Evolutionary conservation across 1,284 basidiomycete genomes (phyloP), one percentile per base, ranked within the genome.

Genomic region (Tilletia setariae): DNA sequence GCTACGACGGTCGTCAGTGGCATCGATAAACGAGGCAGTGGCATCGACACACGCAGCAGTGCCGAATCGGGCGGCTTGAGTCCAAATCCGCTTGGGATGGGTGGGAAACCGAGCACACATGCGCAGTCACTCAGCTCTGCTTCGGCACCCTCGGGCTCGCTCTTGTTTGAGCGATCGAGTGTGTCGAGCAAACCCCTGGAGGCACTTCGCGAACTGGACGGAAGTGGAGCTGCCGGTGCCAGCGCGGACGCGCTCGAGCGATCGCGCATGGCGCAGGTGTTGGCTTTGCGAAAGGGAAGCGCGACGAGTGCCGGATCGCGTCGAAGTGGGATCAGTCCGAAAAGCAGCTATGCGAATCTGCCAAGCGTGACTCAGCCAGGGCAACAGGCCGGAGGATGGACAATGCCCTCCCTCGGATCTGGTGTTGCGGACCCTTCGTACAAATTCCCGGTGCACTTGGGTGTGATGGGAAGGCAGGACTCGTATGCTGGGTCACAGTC

Each of bases 241-340:
- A 30, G 56, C 15, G 56, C 56, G 28, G 56, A 61, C 28, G 56
- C 56, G 56, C 56, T 61, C 30, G 56, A 61, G 28, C 56, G 56
- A 3, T 40, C 28, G 56, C 56, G 56, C 25, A 61, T 61, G 56
- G 56, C 56, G 30, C 56, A 61, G 56, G 35, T 61, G 28, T 4
- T 61, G 28, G 23, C 56, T 25, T 16, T 61, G 9, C 56, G 56
- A 30, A 61, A 61, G 56, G 56, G 56, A 3, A 61, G 56, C 21
- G 56, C 28, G 9, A 61, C 56, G 9, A 61, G 56, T 35, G 56
- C 56, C 28, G 56, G 56, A 2, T 61, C 56, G 35, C 44, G 44
- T 8, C 35, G 44, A 42, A 77, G 75, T 67, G 76, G 75, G 32
- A 75, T 78, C 68, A 77, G 75, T 53, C 76, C 76, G 30, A 78